Conservation (phyloP, 2,329 filamentous ascomycete genomes). For the Simplicillium sp. region DNA sequence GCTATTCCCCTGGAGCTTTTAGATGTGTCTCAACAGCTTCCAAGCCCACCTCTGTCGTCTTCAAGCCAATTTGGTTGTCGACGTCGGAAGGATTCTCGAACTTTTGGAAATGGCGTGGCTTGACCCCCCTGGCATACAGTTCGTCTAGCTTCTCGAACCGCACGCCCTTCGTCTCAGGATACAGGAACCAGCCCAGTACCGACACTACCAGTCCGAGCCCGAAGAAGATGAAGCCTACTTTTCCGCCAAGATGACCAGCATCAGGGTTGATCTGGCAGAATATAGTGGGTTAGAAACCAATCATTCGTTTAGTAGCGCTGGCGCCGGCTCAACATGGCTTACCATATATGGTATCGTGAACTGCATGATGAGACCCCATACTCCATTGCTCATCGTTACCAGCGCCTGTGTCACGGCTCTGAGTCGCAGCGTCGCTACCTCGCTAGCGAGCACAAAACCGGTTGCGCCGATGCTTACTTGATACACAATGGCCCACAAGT, state of each 20-base stretch:
- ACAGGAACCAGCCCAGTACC: conserved; percentile 9
- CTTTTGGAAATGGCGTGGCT: conserved; percentile 10
- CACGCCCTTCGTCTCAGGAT: conserved; percentile 13
- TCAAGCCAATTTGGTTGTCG: not conserved
- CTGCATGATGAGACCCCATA: conserved; percentile 20
- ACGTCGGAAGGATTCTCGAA: not conserved
- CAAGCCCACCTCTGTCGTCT: not conserved
- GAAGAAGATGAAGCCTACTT: conserved; percentile 16
- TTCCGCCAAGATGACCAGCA: conserved; percentile 15
- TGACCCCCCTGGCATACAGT: conserved; percentile 7
- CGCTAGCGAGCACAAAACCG: conserved; percentile 24
- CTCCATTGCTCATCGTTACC: conserved; percentile 17
- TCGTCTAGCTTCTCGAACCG: conserved; percentile 10
- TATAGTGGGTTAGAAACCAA: not conserved
- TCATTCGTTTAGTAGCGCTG: not conserved
- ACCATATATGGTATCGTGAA: conserved; percentile 22
- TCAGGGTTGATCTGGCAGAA: conserved; percentile 15
- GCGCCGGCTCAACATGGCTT: not conserved
- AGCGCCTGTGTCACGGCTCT: conserved; percentile 18
- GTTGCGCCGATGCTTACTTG: conserved; percentile 23
- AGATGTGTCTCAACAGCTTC: not conserved
- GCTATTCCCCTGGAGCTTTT: too few species aligned
- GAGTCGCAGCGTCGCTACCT: conserved; percentile 22
- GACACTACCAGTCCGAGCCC: conserved; percentile 8
- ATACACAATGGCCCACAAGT: conserved; percentile 24